Base-by-base conservation (phyloP, 495 filamentous ascomycete genomes). In the Parachaetomium inaequale region DNA sequence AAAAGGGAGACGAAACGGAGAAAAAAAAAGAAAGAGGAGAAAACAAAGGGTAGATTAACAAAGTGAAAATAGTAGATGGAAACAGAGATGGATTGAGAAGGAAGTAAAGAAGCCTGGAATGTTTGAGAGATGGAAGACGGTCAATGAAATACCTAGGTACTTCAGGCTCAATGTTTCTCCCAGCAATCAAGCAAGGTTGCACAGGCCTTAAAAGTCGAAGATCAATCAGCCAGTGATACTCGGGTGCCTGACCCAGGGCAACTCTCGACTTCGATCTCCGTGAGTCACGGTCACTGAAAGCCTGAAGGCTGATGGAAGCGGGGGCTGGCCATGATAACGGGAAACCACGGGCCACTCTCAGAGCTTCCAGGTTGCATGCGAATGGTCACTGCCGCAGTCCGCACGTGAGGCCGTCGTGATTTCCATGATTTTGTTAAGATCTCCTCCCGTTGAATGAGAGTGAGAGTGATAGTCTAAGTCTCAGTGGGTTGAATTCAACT, bases 211-310 rank as follows among this genome's bases (percentile, higher is more conserved):
- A 49, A 40, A 40, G 36, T 40, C 8, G 8, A 14, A 26, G 28
- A 49, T 52, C 50, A 52, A 32, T n/a, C n/a, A 32, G 28, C 26
- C 17, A 52, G 17, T 52, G 28, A 19, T 14, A 15, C 11, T 54
- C 1, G 23, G 31, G 31, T 15, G 32, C 10, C 19, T 38, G 26
- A 17, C 17, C 29, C 51, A 3, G n/a, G 19, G 4, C 34, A 53
- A n/a, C n/a, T 10, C 46, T 49, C 7, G 10, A 51, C 42, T 45
- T 34, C 15, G 15, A 29, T 5, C 19, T 7, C 7, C 19, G 31
- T 53, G 50, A 53, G 29, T 53, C 50, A 53, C 47, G 47, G 47
- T 29, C 47, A 8, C 31, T 53, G 51, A 8, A 11, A 54, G 51
- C 51, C 51, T 54, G 23, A 50, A 7, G 7, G 46, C 6, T 5